Evolutionary conservation across 192 early-diverging fungal species (phyloP).

Genomic region (Phlyctochytrium bullatum): DNA sequence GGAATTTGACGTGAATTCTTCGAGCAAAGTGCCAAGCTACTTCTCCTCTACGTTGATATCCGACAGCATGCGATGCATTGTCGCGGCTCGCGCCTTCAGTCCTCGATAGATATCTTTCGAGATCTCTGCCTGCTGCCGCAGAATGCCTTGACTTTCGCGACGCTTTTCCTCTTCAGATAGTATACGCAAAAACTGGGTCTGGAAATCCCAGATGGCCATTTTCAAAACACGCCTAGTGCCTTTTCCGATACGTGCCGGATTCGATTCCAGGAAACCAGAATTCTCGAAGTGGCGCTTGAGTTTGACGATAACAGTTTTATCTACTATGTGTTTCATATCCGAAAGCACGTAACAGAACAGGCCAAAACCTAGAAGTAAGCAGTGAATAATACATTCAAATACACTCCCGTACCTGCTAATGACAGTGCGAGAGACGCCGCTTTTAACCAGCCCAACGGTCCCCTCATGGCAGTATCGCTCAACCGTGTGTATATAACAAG

Average conservation of each 20-base stretch:
- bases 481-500: slow-evolving; percentile 46
- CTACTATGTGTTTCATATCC: slow-evolving; percentile 45
- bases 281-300: slow-evolving; percentile 40
- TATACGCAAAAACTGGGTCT: slow-evolving; percentile 47
- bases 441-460: slow-evolving; percentile 22
- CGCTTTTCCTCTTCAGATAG: slow-evolving; percentile 34
- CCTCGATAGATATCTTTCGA: slow-evolving; percentile 21
- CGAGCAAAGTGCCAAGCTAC: too few species aligned
- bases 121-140: slow-evolving; percentile 16
- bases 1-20: too few species aligned
- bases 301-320: slow-evolving; percentile 43
- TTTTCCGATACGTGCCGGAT: slow-evolving; percentile 36
- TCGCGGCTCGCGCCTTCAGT: slow-evolving; percentile 6
- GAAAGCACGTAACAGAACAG: slow-evolving; percentile 49
- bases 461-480: slow-evolving; percentile 17
- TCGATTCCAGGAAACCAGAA: slow-evolving; percentile 34
- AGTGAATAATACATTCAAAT: not conserved
- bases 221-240: slow-evolving; percentile 37
- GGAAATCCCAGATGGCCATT: slow-evolving; percentile 52
- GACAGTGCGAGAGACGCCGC: slow-evolving; percentile 47
- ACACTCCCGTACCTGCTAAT: slow-evolving; percentile 42
- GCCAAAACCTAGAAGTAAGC: slow-evolving; percentile 44
- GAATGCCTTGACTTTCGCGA: slow-evolving; percentile 15
- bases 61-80: slow-evolving; percentile 15
- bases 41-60: slow-evolving; percentile 24